phyloP scores from a whole-genome alignment of 108 stramenopile species.

The Seminavis robusta region DNA sequence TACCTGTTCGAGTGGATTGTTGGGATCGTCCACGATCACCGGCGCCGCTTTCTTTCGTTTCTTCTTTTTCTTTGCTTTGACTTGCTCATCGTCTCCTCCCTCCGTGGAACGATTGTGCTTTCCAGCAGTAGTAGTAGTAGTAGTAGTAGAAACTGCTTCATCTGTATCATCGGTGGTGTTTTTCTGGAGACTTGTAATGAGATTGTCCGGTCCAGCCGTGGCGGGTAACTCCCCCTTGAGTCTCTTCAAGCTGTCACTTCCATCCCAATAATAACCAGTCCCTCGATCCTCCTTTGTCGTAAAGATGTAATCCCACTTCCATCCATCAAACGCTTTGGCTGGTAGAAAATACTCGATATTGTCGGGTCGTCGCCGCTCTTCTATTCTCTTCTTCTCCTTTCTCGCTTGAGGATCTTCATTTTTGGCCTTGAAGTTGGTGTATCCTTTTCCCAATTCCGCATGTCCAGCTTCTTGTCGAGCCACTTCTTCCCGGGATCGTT shows the following conservation, averaged over 20 bases:
- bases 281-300: conserved; percentile 59
- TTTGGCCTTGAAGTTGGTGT: conserved; percentile 62
- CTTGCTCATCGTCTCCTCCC: neutral
- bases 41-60: conserved; percentile 36
- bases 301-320: conserved; percentile 81
- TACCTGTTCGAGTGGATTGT: conserved; percentile 76
- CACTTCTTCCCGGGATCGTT: conserved; percentile 54
- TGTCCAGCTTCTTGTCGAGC: conserved; percentile 62
- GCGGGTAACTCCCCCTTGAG: conserved; percentile 23
- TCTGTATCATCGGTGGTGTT: neutral
- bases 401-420: conserved; percentile 38
- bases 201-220: neutral
- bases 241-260: conserved; percentile 64
- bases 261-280: conserved; percentile 91
- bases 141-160: neutral
- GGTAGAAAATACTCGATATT: conserved; percentile 60
- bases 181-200: neutral
- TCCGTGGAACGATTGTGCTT: neutral
- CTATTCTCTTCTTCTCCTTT: conserved; percentile 40
- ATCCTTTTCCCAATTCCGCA: conserved; percentile 41
- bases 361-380: conserved; percentile 62
- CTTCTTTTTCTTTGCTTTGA: conserved; percentile 21
- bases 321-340: conserved; percentile 61
- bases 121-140: neutral
- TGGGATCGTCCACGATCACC: conserved; percentile 45